These are phyloP conservation scores for Sistotremastrum suecicum DNA, from an alignment of 768 basidiomycete species.

Conservation along the genomic window DNA sequence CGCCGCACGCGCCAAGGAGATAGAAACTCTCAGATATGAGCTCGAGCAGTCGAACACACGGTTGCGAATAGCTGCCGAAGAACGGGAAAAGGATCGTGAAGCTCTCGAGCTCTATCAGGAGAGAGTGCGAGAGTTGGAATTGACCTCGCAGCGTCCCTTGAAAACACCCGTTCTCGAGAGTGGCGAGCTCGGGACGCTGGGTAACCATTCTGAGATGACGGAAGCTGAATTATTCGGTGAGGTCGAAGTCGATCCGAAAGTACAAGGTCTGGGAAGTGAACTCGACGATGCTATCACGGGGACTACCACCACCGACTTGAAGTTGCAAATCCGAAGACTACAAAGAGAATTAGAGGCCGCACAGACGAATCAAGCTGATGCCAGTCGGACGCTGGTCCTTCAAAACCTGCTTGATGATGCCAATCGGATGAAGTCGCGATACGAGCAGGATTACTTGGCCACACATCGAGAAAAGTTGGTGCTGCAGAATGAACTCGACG, in stretches of 20 bases:
- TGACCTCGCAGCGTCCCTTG: constrained; percentile 39
- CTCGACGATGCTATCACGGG: constrained; percentile 76
- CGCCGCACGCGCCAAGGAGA: constrained; percentile 51
- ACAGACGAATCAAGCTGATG: constrained; percentile 61
- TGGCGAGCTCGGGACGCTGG: constrained; percentile 9
- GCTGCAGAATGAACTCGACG: constrained; percentile 70
- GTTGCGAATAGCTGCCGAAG: constrained; percentile 52
- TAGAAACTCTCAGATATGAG: constrained; percentile 58
- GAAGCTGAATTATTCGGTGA: constrained; percentile 31
- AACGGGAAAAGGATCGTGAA: constrained; percentile 68
- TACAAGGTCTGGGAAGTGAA: constrained; percentile 66
- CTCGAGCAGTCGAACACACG: constrained; percentile 62
- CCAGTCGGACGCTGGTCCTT: constrained; percentile 66
- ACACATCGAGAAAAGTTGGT: constrained; percentile 74
- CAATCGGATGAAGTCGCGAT: constrained; percentile 76
- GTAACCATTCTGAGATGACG: constrained; percentile 17
- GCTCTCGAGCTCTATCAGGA: constrained; percentile 85
- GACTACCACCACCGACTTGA: constrained; percentile 84
- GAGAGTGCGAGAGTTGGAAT: constrained; percentile 76
- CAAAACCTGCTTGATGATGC: constrained; percentile 89
- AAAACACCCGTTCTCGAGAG: constrained; percentile 13
- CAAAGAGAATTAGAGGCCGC: constrained; percentile 68
- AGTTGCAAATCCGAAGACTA: constrained; percentile 71
- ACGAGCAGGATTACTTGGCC: constrained; percentile 76
- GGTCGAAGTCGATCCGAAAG: constrained; percentile 16